phyloP scores from a whole-genome alignment of 345 rosid species.

The Salix purpurea region DNA sequence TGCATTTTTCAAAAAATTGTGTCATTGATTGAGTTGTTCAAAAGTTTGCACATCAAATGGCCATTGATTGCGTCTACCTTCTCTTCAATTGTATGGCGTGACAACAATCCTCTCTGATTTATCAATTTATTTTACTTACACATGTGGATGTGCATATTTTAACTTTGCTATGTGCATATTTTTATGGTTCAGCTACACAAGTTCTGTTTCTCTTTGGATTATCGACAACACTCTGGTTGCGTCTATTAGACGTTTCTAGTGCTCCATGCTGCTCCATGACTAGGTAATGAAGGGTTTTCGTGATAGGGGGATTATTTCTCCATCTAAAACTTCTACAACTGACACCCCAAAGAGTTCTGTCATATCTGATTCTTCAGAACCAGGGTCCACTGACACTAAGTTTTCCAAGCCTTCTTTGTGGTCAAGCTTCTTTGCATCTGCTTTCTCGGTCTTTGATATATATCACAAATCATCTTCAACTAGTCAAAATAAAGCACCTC shows the following conservation, averaged over 20 bases:
- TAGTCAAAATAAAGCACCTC: conserved; percentile 39
- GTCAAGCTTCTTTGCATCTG: conserved; percentile 59
- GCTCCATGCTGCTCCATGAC: conserved; percentile 2
- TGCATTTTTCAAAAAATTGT: too few relatives aligned
- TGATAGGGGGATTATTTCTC: conserved; percentile 45
- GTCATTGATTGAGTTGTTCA: too few relatives aligned
- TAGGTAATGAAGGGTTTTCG: conserved; percentile 53
- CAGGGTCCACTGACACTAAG: conserved; percentile 42
- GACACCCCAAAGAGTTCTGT: conserved; percentile 35
- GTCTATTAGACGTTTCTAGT: conserved; percentile 8
- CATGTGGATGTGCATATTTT: too few relatives aligned
- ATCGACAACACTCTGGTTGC: not conserved
- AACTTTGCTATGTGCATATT: not conserved
- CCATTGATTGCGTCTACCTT: not conserved
- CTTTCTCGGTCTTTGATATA: conserved; percentile 61
- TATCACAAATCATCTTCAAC: conserved; percentile 40
- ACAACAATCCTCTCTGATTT: too few relatives aligned
- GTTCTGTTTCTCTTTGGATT: not conserved
- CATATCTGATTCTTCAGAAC: conserved; percentile 46
- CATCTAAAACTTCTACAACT: conserved; percentile 37
- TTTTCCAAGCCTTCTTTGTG: conserved; percentile 41
- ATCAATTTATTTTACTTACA: too few relatives aligned
- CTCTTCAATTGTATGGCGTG: too few relatives aligned
- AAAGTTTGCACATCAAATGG: too few relatives aligned
- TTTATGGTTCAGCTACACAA: not conserved